Evolutionary conservation across 441 rosid species (phyloP), one percentile per base, ranked within the genome.

Genomic region (Corymbia citriodora): DNA sequence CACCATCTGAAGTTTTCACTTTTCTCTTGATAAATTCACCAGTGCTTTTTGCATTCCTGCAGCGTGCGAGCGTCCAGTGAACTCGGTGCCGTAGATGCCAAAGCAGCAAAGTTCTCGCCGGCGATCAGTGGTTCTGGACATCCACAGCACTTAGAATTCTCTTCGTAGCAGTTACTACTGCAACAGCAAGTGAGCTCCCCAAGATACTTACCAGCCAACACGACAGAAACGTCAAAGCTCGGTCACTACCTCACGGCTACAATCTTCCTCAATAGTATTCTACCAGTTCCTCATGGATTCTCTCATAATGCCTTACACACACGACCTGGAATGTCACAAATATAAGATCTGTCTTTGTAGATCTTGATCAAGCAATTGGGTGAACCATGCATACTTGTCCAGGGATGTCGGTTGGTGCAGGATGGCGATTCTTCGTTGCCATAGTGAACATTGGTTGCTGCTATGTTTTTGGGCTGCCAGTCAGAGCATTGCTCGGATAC

Each of bases 111-210:
- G 65, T 13, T 59, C 65, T 59, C 65, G n/a, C 2, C 65, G 29
- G 65, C 25, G 65, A 59, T 59, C 25, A 14, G 65, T 59, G 65
- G n/a, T 25, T 59, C 25, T 59, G n/a, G 65, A 4, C n/a, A 23
- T 59, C 5, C 5, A 59, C 65, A 13, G 65, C 65, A 1, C 25
- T 25, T 10, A 29, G n/a, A 59, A 25, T 59, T 59, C 14, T 59
- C 65, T 6, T 59, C 65, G 11, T 14, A 0, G 65, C 65, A 59
- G 25, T 59, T 2, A 14, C 10, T 23, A 13, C n/a, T 25, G 65
- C 65, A 59, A 4, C 1, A 8, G 8, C n/a, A 59, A 25, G 65
- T 2, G 14, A 59, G 0, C 13, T 59, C n/a, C n/a, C n/a, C 65
- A 2, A 59, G 65, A 59, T 59, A 59, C 25, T 57, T 9, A 59